Base-by-base conservation (phyloP, 768 basidiomycete species). In the Rubroboletus satanas region DNA sequence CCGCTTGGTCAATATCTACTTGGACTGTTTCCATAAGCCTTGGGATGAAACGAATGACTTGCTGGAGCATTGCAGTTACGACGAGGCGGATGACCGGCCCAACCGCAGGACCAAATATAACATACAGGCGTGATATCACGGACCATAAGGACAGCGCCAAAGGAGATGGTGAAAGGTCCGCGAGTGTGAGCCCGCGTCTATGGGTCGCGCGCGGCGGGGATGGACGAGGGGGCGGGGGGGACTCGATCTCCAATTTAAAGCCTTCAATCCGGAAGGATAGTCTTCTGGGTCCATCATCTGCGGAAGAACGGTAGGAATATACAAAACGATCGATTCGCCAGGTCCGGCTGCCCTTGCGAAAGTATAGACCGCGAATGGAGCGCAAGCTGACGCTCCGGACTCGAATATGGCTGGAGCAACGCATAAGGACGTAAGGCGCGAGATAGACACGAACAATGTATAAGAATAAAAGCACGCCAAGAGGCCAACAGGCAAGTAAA, bases 291-390 rank as follows among this genome's bases (percentile, higher is more conserved):
- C 64, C 68, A 11, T 75, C 76, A 26, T 79, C 73, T 28, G 76
- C 69, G 11, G 74, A 77, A 11, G 80, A 74, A 52, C 79, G 77
- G 69, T 84, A 88, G 48, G 83, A 71, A 42, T 78, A 71, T 18
- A 75, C 80, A 44, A 92, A 80, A 50, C 89, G 83, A 54, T 90
- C 87, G n/a, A 86, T 76, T 31, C 76, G 79, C 72, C 81, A 81
- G 28, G 77, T 80, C 50, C 77, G 73, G 46, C 66, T 70, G 29
- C 84, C 83, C 31, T 74, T 75, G 44, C 81, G 78, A 56, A 88
- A 78, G 69, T 85, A 89, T 21, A 91, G 73, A 33, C 89, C 89
- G 50, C 88, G 84, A 55, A 92, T 82, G 18, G 89, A 92, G 51
- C 87, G 81, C 37, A 87, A 73, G 65, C 89, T 90, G 52, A 90